These are phyloP conservation scores for Microcyclosporella mali DNA, from an alignment of 2,329 filamentous ascomycete species.

Conservation along the genomic window DNA sequence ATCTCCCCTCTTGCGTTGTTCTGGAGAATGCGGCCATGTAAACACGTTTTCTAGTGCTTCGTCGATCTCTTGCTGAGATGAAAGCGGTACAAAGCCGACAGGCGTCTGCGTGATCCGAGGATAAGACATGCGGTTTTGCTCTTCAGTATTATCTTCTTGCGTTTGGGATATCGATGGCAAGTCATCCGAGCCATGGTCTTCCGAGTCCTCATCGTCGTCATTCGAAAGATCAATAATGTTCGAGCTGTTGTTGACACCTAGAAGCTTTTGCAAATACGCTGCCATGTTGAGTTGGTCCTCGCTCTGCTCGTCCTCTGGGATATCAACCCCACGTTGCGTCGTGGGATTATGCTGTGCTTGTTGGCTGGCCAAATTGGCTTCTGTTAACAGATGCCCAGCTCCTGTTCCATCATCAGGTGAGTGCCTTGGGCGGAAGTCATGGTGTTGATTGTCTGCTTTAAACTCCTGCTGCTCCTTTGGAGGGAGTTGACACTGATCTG, in stretches of 20 bases:
- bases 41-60: constrained; percentile 8
- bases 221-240: background rate
- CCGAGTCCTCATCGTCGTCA: background rate
- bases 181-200: background rate
- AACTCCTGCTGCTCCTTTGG: too few species aligned
- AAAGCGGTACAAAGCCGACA: background rate
- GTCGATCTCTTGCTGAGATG: constrained; percentile 10
- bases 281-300: constrained; percentile 26
- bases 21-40: constrained; percentile 14
- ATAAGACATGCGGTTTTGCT: background rate
- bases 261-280: constrained; percentile 18
- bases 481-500: too few species aligned
- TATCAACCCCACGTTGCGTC: constrained; percentile 23
- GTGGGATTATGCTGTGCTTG: constrained; percentile 22
- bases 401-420: too few species aligned
- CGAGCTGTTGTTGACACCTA: background rate
- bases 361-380: constrained; percentile 30
- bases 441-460: too few species aligned
- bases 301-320: constrained; percentile 27
- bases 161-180: background rate
- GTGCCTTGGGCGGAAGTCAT: too few species aligned
- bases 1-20: constrained; percentile 1
- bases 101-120: too few species aligned
- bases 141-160: background rate
- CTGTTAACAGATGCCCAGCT: constrained; percentile 21